Evolutionary conservation across 192 early-diverging fungal genomes (phyloP), one percentile per base, ranked within the genome.

Genomic region (Podila verticillata): DNA sequence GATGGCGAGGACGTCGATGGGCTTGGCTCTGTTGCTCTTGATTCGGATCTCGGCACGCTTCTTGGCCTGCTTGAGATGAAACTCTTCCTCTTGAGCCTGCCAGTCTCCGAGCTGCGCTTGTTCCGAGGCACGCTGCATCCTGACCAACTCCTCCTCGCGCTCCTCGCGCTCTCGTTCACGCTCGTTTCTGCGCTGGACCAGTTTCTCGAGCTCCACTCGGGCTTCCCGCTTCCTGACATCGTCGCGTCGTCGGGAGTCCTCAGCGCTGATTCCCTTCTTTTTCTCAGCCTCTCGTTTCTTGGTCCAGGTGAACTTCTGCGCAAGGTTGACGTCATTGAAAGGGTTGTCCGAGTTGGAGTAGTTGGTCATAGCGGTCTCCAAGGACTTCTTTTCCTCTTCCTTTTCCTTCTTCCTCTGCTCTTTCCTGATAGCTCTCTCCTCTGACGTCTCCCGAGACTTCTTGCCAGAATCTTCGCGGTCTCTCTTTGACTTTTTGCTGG

Each of bases 1-100:
- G 86, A 97, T 94, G 17, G 96, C 96, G 61, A 98, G 73, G 19
- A 97, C 84, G 82, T 99, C 98, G 70, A 99, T 95, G 3, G 97
- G 94, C 65, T 95, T 95, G 19, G 96, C 93, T 5, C 96, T 79
- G 24, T 90, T 91, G 68, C 94, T 93, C 57, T 91, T 91, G 65
- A 99, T 95, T 12, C 97, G 87, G 68, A 99, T 97, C 78, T 97
- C 94, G 0, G 98, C 97, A 15, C 97, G 86, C 39, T 84, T 83
- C 73, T 98, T 97, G 2, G 95, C 95, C 84, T 98, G 97, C 71
- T 92, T 79, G 68, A 97, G 81, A 83, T 97, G 94, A 70, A 99
- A 99, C 79, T 87, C 93, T 70, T 97, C 96, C 65, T 99, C 97
- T 35, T 93, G 89, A 0, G 89, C 87, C 81, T 96, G 93, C 97